Conservation (phyloP, 345 rosid species). For the Melaleuca quinquenervia region DNA sequence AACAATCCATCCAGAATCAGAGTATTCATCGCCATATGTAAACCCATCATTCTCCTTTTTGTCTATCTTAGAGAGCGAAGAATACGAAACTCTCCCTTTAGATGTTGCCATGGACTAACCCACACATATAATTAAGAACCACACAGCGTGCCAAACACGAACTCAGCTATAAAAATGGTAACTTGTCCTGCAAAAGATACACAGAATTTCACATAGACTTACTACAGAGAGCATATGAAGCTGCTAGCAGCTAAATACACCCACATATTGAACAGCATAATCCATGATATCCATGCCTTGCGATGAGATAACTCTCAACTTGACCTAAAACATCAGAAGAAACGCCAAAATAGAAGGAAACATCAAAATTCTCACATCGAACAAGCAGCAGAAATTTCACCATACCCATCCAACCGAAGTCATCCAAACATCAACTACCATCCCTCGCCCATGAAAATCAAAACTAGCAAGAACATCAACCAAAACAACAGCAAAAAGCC, state of each 20-base stretch:
- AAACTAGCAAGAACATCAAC: not conserved
- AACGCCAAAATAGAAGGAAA: not conserved
- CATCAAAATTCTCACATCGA: not conserved
- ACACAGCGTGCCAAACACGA: not conserved
- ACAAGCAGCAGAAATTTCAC: not conserved
- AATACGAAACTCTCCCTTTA: slow-evolving; percentile 23
- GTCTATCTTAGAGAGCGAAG: slow-evolving; percentile 15
- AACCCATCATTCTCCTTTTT: slow-evolving; percentile 4
- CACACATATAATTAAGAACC: not conserved
- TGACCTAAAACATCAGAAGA: not conserved
- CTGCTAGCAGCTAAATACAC: not conserved
- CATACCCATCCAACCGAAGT: not conserved
- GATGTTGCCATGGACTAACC: slow-evolving; percentile 23
- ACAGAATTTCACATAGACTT: not conserved
- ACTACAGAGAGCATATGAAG: not conserved
- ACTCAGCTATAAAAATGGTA: not conserved
- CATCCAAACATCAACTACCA: not conserved
- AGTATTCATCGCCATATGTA: slow-evolving; percentile 13
- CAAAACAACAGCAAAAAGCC: not conserved
- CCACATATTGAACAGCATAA: not conserved
- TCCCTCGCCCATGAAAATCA: not conserved
- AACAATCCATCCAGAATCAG: slow-evolving; percentile 19
- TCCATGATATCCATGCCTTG: not conserved
- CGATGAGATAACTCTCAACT: not conserved
- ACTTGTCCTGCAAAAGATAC: not conserved